Base-by-base conservation (phyloP, 192 early-diverging fungal genomes). In the Coemansia sp. region DNA sequence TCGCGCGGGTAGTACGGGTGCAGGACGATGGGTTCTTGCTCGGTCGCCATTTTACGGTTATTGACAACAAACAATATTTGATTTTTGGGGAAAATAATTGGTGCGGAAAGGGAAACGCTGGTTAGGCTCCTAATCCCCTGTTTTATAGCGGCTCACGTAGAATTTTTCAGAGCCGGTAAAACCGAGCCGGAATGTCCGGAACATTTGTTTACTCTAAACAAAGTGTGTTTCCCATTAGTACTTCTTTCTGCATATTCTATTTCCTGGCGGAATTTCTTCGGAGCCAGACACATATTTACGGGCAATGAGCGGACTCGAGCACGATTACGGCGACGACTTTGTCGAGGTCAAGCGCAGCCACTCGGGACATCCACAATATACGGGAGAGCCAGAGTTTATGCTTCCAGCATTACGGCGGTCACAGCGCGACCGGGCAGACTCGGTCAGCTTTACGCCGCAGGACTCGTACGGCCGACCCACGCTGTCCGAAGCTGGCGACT, bases 1-100 rank as follows among this genome's bases (percentile, higher is more conserved):
- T 75, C 66, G 22, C 70, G 63, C 10, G 79, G 79, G 39, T 52
- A 81, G 66, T 81, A 81, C 25, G 79, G 79, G 50, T 81, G 79
- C 55, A 27, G 56, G 56, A 58, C 41, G 15, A 41, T 41, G 35
- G 32, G 3, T 19, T 41, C 37, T 58, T 58, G 56, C 21, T 58
- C 56, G 17, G 56, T 41, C 19, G 27, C 56, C 54, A 56, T 56
- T 15, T 55, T 24, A 21, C 21, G 21, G 21, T 21, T 21, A 21
- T 21, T 52, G 9, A 17, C 9, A 17, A 25, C 14, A 54, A 12
- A 54, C 21, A 21, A 21, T 21, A 21, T 43, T 43, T 14, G 10
- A 51, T 5, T 22, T 3, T 22, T 10, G 6, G 12, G 1, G 50
- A 10, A 23, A 22, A 9, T 24, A 37, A 15, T 23, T 5, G 14